A percentile compares a stretch with the other conserved stretches of the same genome.
Evolutionary conservation across 176 grass and related monocot genomes (phyloP).

Genomic region (Thalia dealbata): DNA sequence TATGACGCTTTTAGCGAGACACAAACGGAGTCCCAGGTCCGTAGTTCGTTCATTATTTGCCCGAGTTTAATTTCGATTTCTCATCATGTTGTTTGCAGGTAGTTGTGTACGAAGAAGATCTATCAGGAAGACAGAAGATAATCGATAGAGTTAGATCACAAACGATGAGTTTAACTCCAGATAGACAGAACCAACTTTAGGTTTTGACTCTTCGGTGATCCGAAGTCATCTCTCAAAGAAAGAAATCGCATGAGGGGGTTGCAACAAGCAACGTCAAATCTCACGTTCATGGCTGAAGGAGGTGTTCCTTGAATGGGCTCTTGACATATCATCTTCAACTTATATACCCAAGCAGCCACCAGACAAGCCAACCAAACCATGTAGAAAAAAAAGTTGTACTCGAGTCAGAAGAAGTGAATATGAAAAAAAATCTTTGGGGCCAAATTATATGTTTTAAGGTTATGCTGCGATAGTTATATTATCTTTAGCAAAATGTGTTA

Average conservation of each 20-base stretch:
- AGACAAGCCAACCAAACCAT: background rate
- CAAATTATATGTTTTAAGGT: too few relatives aligned
- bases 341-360: background rate
- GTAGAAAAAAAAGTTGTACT: too few relatives aligned
- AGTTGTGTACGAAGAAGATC: slow-evolving; percentile 79
- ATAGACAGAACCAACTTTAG: background rate
- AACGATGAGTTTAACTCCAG: slow-evolving; percentile 37
- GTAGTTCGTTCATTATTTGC: slow-evolving; percentile 9
- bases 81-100: slow-evolving; percentile 29
- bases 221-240: too few relatives aligned
- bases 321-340: background rate
- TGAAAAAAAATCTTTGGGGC: too few relatives aligned
- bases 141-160: slow-evolving; percentile 71
- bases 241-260: too few relatives aligned
- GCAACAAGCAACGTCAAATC: too few relatives aligned
- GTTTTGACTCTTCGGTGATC: background rate
- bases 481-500: too few relatives aligned
- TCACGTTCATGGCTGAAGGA: too few relatives aligned
- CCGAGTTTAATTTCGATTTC: slow-evolving; percentile 1
- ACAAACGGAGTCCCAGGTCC: slow-evolving; percentile 79
- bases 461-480: too few relatives aligned
- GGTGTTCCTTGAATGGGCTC: too few relatives aligned
- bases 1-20: slow-evolving; percentile 82
- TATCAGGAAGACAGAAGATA: slow-evolving; percentile 83
- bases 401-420: too few relatives aligned